phyloP scores from a whole-genome alignment of 176 grass and related monocot genomes.

The Dendrocalamus sinicus region DNA sequence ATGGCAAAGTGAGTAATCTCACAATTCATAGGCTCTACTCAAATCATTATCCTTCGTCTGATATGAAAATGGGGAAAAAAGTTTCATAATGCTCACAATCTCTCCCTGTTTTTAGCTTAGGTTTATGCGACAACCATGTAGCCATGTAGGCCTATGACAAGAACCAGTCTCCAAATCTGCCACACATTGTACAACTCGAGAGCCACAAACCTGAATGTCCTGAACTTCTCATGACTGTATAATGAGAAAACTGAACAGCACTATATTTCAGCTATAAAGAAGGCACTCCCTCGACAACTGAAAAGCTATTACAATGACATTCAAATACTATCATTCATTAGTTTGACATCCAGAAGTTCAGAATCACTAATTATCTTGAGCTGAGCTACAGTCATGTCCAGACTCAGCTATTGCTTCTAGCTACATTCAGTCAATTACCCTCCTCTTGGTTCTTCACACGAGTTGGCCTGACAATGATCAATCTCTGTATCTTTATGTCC shows the following conservation, averaged over 20 bases:
- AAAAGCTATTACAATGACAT: not conserved
- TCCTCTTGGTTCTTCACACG: conserved; percentile 18
- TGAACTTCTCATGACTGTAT: not conserved
- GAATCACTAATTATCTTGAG: conserved; percentile 13
- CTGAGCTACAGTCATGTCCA: not conserved
- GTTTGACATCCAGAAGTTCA: conserved; percentile 29
- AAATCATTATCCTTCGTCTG: not conserved
- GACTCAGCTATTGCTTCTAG: conserved; percentile 18
- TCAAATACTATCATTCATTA: conserved; percentile 18
- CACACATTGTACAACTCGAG: not conserved
- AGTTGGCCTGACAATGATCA: conserved; percentile 24
- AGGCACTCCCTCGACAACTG: not conserved
- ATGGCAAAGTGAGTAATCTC: not conserved
- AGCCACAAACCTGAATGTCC: not conserved
- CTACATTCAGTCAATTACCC: not conserved
- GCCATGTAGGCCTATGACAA: not conserved
- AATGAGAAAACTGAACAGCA: conserved; percentile 3
- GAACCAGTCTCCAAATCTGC: not conserved
- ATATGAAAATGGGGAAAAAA: not conserved
- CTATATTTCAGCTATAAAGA: not conserved
- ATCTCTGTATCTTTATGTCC: conserved; percentile 33
- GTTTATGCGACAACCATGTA: not conserved
- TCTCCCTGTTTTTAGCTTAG: not conserved
- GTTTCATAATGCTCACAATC: not conserved
- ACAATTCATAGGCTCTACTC: not conserved